Conservation (phyloP, 192 early-diverging fungal species). For the Backusella psychrophila region DNA sequence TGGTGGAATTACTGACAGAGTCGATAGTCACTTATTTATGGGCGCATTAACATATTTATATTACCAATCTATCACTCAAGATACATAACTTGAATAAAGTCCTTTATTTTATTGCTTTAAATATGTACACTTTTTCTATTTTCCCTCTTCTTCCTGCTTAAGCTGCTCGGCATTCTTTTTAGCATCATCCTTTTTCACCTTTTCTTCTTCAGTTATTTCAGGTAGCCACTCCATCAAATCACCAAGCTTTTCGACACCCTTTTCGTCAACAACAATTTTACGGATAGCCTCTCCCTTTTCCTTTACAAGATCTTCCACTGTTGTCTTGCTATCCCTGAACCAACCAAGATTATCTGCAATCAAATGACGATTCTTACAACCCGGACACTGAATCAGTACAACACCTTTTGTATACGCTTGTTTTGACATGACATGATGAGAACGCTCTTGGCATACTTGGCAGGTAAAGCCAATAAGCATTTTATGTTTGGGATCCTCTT, state of each 20-base stretch:
- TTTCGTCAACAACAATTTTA: slow-evolving; percentile 42
- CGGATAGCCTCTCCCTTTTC: slow-evolving; percentile 72
- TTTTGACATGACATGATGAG: slow-evolving; percentile 91
- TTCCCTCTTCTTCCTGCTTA: not conserved
- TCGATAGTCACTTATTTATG: slow-evolving; percentile 98
- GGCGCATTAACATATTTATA: slow-evolving; percentile 89
- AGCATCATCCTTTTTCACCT: slow-evolving; percentile 33
- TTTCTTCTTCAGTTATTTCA: slow-evolving; percentile 44
- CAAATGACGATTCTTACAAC: slow-evolving; percentile 87
- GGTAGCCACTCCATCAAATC: slow-evolving; percentile 56
- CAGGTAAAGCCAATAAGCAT: slow-evolving; percentile 94
- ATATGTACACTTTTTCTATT: not conserved
- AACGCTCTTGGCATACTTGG: slow-evolving; percentile 84
- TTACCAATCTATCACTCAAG: slow-evolving; percentile 32
- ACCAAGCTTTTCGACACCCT: slow-evolving; percentile 35
- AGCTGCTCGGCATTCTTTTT: slow-evolving; percentile 3
- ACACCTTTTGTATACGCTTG: slow-evolving; percentile 88
- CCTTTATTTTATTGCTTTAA: not conserved
- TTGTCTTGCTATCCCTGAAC: slow-evolving; percentile 73
- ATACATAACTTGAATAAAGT: not conserved
- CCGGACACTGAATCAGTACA: slow-evolving; percentile 90
- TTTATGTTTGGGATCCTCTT: slow-evolving; percentile 45
- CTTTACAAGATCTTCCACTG: slow-evolving; percentile 80
- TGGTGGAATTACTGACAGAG: slow-evolving; percentile 94
- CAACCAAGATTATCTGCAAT: slow-evolving; percentile 98